Evolutionary conservation across 306 rosid species (phyloP), one percentile per base, ranked within the genome.

Genomic region (Cucumis melo): DNA sequence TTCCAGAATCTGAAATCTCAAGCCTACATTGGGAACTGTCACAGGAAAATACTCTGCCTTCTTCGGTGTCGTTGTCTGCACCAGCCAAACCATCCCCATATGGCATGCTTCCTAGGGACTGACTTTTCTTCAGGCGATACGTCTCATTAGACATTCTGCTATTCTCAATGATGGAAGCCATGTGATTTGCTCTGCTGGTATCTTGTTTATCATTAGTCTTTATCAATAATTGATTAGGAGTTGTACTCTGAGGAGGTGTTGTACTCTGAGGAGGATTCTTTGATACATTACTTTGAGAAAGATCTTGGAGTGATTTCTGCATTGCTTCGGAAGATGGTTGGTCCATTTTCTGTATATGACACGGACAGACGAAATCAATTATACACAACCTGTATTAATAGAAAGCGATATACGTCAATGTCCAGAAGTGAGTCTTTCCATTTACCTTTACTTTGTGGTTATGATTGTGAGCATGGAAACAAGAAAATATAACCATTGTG

Each of bases 381-480:
- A 55, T 20, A 20, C 23, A 77, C 16, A 12, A 77, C 32, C 59
- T 19, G 36, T 24, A 62, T 46, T 77, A 44, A 41, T 46, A n/a
- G 46, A 77, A 77, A 17, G 56, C 23, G 34, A 46, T 34, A 54
- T 57, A 27, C n/a, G 48, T 74, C 21, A 62, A 62, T 34, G 50
- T 59, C 68, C 55, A 17, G 29, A 75, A 78, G 71, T 32, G 54
- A 76, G 54, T 75, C 75, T 66, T 79, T 53, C 34, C 39, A 61
- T 86, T 86, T 81, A 93, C 97, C 98, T 90, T 91, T 75, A 88
- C 65, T 83, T 85, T 91, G 84, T 86, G 84, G 82, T 53, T 38
- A 53, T 80, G 90, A 70, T 58, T 54, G 77, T 83, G 79, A 78
- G 88, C 79, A 48, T 86, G 81, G 90, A 93, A 93, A 88, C 97